Conservation (phyloP, 352 stramenopile species). For the Globisporangium middletonii region DNA sequence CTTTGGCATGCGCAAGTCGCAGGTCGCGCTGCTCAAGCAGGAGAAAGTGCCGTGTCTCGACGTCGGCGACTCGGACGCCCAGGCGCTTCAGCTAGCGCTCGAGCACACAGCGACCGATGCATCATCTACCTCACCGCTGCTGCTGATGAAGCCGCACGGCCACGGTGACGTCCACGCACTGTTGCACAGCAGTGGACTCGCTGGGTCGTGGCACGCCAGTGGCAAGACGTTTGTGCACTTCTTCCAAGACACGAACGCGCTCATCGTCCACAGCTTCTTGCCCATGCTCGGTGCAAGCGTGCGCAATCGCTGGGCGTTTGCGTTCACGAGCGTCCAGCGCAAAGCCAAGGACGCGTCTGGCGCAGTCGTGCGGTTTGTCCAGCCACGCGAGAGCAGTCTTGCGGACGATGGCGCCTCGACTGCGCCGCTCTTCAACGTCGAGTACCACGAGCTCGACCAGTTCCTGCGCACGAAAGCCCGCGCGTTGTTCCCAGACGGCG, state of each 20-base stretch:
- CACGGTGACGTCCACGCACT: conserved; percentile 98
- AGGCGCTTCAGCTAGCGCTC: conserved; percentile 76
- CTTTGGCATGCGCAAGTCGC: conserved; percentile 91
- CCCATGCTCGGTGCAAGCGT: conserved; percentile 86
- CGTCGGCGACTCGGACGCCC: conserved; percentile 30
- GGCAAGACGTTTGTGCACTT: conserved; percentile 94
- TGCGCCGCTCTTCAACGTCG: conserved; percentile 55
- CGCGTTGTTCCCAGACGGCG: conserved; percentile 42
- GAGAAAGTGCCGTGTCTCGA: conserved; percentile 93
- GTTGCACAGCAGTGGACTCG: conserved; percentile 72
- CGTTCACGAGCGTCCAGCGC: conserved; percentile 90
- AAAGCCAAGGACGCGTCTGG: conserved; percentile 91
- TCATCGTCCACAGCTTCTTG: conserved; percentile 91
- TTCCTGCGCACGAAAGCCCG: conserved; percentile 46
- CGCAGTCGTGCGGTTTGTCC: conserved; percentile 49
- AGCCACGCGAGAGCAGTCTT: background rate
- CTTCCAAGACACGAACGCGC: conserved; percentile 93
- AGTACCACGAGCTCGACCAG: conserved; percentile 70
- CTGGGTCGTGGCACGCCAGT: conserved; percentile 53
- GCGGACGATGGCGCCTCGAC: too few relatives aligned
- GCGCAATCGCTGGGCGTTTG: conserved; percentile 86
- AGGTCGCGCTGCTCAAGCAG: conserved; percentile 96
- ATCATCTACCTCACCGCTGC: conserved; percentile 6
- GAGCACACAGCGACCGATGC: conserved; percentile 28
- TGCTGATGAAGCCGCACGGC: conserved; percentile 96